Evolutionary conservation across 768 basidiomycete species (phyloP).

Genomic region (Podaxis sp.): DNA sequence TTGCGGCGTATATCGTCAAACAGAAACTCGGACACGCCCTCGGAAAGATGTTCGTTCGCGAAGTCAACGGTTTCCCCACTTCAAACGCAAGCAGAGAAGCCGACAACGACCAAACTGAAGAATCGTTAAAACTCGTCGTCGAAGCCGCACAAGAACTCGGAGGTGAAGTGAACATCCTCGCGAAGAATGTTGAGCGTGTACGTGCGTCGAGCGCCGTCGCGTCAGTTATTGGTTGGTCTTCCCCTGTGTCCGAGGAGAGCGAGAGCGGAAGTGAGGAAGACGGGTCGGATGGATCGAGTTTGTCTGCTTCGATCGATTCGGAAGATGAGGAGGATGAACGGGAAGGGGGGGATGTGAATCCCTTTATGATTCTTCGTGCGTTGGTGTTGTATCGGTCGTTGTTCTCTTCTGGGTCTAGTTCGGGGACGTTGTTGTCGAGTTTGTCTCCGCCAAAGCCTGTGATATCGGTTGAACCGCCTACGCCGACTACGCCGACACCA

Average conservation of each 20-base stretch:
- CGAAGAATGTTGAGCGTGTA: conserved; percentile 50
- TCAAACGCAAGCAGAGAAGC: conserved; percentile 27
- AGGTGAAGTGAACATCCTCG: conserved; percentile 50
- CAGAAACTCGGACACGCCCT: conserved; percentile 51
- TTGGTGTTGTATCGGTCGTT: conserved; percentile 58
- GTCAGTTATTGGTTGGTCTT: background rate
- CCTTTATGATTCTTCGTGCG: conserved; percentile 42
- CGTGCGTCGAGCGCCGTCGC: conserved; percentile 37
- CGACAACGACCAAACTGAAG: conserved; percentile 25
- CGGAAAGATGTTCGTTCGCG: conserved; percentile 46
- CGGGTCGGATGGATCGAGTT: conserved; percentile 15
- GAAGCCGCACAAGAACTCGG: conserved; percentile 62
- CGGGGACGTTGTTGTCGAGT: conserved; percentile 23
- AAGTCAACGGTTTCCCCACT: conserved; percentile 21
- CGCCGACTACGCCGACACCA: conserved; percentile 31
- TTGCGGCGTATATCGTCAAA: conserved; percentile 48
- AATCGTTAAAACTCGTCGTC: conserved; percentile 42
- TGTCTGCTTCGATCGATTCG: background rate
- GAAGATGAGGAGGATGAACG: conserved; percentile 13
- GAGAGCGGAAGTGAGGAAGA: conserved; percentile 34
- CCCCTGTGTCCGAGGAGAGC: conserved; percentile 8
- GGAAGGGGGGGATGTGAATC: conserved; percentile 40
- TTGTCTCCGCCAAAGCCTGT: conserved; percentile 28
- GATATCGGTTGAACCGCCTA: conserved; percentile 36
- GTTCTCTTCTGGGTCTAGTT: conserved; percentile 34